Evolutionary conservation across 2,329 filamentous ascomycete genomes (phyloP), one percentile per base, ranked within the genome.

Genomic region (Cadophora sp.): DNA sequence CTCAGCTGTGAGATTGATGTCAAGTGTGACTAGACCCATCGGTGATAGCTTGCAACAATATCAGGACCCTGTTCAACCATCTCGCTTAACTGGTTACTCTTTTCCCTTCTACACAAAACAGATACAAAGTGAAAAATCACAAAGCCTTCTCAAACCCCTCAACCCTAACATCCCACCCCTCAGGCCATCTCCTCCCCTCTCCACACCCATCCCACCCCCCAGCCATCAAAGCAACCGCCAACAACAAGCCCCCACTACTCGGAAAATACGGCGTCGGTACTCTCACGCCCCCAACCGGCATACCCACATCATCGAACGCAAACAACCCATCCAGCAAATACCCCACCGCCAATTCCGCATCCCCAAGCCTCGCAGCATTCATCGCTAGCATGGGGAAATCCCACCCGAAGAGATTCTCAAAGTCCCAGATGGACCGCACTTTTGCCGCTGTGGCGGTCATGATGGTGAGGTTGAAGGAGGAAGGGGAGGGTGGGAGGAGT

Each of bases 191-290:
- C 3, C 27, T 30, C 27, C 6, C 27, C 27, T 6, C 27, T 30
- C 27, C 27, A 30, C 27, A 30, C 27, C 27, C 82, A 48, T 80
- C 74, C 85, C 84, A 87, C 0, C 83, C 85, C 1, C 83, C 84
- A 13, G 83, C 82, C 82, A 87, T 83, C 84, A 87, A 86, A 2
- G 83, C 85, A 66, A 84, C 78, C 0, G 83, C 84, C 39, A 85
- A 73, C 71, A 88, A 70, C 66, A 88, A 76, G 1, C 80, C 80
- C 2, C 82, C 80, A 43, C 81, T 80, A 22, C 81, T 82, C 0
- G 85, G 85, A 66, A 88, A 86, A 74, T 88, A 88, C 11, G 85
- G 86, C 33, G 85, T 87, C 1, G 85, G 80, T 9, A 87, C 85
- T 50, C 82, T 79, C 4, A 79, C 77, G 0, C 84, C 84, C 6